Percentiles rank a stretch among this genome's conserved stretches.
Evolutionary conservation across 805 yeast species (phyloP).

Genomic region (Saccharomycopsis oosterbeekiorum): DNA sequence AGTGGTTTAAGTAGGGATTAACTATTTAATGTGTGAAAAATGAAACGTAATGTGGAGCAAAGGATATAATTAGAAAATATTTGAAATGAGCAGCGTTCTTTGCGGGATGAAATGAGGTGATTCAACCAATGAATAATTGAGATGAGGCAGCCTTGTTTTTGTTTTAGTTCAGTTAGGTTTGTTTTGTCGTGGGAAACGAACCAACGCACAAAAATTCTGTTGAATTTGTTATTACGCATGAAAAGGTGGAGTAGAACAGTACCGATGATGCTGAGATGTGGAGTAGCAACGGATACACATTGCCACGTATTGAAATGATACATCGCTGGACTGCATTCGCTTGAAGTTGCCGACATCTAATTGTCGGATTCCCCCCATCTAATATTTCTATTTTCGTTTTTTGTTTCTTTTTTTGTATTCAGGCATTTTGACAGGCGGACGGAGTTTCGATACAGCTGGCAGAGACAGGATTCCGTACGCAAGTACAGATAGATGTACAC

Average conservation of each 20-base stretch:
- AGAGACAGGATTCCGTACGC: not conserved
- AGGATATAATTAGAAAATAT: not conserved
- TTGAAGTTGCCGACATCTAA: not conserved
- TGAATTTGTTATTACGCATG: not conserved
- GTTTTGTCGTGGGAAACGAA: too few relatives aligned
- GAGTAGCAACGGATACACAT: not conserved
- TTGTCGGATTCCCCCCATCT: not conserved
- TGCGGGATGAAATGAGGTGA: not conserved
- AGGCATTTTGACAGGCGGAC: not conserved
- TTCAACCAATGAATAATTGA: too few relatives aligned
- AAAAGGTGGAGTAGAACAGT: not conserved
- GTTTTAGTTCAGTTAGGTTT: not conserved
- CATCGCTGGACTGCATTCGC: not conserved
- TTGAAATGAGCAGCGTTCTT: too few relatives aligned
- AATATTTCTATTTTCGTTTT: not conserved
- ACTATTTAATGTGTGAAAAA: not conserved
- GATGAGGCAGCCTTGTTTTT: too few relatives aligned
- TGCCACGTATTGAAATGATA: not conserved
- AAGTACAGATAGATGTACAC: not conserved
- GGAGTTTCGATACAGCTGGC: not conserved
- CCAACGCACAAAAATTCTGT: not conserved
- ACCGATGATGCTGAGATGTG: not conserved
- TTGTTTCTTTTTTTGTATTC: not conserved
- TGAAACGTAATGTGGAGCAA: not conserved
- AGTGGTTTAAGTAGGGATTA: too few relatives aligned